Conservation (phyloP, 306 rosid genomes). For the Pyrus pyrifolia region DNA sequence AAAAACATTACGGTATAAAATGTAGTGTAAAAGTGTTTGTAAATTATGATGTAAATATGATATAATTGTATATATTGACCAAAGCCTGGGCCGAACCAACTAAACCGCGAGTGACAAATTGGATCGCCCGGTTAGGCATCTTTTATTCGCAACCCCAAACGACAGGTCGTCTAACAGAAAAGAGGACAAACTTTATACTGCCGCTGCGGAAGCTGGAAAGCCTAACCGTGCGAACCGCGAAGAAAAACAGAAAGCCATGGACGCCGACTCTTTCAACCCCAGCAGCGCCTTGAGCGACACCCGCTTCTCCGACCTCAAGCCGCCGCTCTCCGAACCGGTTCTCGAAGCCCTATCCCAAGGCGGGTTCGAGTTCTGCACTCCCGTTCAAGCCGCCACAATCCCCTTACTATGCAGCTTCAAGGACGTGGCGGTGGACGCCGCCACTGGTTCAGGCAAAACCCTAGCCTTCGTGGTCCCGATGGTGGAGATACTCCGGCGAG, state of each 20-base stretch:
- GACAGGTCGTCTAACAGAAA: not conserved
- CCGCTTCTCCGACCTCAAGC: slow-evolving; percentile 73
- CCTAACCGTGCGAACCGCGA: slow-evolving; percentile 1
- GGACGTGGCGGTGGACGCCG: slow-evolving; percentile 94
- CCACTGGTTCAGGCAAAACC: slow-evolving; percentile 98
- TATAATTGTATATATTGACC: no score
- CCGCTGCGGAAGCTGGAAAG: not conserved
- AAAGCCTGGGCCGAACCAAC: not conserved
- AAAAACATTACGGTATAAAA: no score
- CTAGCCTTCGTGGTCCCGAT: slow-evolving; percentile 77
- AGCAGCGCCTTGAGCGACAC: slow-evolving; percentile 58
- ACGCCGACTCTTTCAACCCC: slow-evolving; percentile 34
- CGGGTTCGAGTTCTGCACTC: slow-evolving; percentile 80
- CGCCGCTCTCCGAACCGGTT: slow-evolving; percentile 58
- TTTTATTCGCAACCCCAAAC: not conserved
- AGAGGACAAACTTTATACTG: not conserved
- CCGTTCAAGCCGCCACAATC: slow-evolving; percentile 92
- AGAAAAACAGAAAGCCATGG: slow-evolving; percentile 31
- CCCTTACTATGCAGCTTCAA: slow-evolving; percentile 78
- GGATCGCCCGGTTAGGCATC: no score
- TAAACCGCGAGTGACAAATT: not conserved
- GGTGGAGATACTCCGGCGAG: slow-evolving; percentile 83
- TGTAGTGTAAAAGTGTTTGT: no score
- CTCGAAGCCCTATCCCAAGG: slow-evolving; percentile 47
- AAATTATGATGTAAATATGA: no score